phyloP scores from a whole-genome alignment of 306 rosid genomes.

The Fagus crenata region DNA sequence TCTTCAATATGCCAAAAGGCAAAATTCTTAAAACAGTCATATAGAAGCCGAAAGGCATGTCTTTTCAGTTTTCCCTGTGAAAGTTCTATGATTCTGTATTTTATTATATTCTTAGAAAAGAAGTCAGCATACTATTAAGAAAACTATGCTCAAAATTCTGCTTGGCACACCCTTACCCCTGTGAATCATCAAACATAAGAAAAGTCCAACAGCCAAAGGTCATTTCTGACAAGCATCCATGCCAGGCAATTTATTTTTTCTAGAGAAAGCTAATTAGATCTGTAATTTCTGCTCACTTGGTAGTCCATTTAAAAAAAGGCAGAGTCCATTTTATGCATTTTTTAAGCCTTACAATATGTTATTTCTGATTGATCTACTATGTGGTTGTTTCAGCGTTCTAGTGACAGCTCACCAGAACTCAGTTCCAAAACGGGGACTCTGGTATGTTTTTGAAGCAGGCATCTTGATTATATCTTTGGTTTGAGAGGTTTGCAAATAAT shows the following conservation, averaged over 20 bases:
- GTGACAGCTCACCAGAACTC: conserved; percentile 59
- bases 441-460: conserved; percentile 47
- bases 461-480: conserved; percentile 1
- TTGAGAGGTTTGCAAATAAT: neutral
- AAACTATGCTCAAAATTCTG: neutral
- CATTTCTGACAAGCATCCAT: neutral
- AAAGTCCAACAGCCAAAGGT: neutral
- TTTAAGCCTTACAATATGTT: conserved; percentile 17
- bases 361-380: conserved; percentile 26
- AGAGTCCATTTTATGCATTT: conserved; percentile 1
- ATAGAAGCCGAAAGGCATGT: neutral
- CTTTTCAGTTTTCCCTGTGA: neutral
- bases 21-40: neutral
- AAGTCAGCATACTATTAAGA: neutral
- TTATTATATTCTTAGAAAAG: neutral
- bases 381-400: conserved; percentile 56
- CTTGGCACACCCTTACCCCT: neutral
- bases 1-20: too few relatives aligned
- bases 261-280: neutral
- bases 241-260: neutral
- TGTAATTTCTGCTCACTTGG: neutral
- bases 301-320: too few relatives aligned
- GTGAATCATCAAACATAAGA: neutral
- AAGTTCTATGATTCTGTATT: neutral
- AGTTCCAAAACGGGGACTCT: conserved; percentile 68